Evolutionary conservation across 2,329 filamentous ascomycete genomes (phyloP), one percentile per base, ranked within the genome.

Genomic region (Simplicillium sp.): DNA sequence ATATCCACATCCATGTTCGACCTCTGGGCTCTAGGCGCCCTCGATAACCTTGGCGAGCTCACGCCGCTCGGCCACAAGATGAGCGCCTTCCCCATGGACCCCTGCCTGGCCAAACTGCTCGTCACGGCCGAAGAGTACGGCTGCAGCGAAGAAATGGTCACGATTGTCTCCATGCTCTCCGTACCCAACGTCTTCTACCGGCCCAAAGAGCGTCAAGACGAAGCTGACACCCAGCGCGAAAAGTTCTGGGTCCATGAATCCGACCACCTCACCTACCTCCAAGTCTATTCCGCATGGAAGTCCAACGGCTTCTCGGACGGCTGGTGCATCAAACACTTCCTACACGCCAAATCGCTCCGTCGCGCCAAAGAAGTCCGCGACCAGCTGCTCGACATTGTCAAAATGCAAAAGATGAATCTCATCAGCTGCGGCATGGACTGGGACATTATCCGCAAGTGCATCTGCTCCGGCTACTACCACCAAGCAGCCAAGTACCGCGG

Each of bases 231-330:
- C 1, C 89, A 92, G 29, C 80, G 90, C 20, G 92, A 98, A 59
- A 97, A 97, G 61, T 98, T 98, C 63, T 97, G 95, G 65, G 92
- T 98, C 7, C 88, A 92, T 20, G 92, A 98, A 62, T 96, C 88
- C 2, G 92, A 98, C 59, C 92, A 98, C 58, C 70, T 98, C 33
- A 98, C 92, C 0, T 84, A 96, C 34, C 77, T 98, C 3, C 89
- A 97, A 55, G 92, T 98, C 1, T 98, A 94, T 64, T 83, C 82
- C 7, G 90, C 96, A 57, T 98, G 92, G 92, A 87, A 85, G 61
- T 73, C 84, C 38, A 96, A 98, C 57, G 86, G 87, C 2, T 83
- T 81, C 61, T 88, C 82, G 2, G 92, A 98, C 58, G 79, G 79
- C 20, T 98, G 92, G 92, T 97, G 89, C 62, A 77, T 82, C 37